phyloP scores from a whole-genome alignment of 23 red algal species.

The Gracilaria vermiculophylla region DNA sequence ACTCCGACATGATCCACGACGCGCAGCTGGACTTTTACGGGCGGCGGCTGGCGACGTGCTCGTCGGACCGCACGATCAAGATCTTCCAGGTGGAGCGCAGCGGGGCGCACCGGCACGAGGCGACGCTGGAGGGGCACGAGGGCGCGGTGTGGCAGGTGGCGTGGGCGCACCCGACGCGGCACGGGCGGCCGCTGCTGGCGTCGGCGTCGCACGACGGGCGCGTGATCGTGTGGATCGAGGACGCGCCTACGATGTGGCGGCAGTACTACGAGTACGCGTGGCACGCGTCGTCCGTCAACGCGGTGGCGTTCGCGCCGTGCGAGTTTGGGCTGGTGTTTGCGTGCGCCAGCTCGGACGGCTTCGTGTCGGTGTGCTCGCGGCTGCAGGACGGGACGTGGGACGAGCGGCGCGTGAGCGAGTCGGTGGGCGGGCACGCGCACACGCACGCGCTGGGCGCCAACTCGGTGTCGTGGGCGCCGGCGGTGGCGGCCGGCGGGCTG shows the following conservation, averaged over 20 bases:
- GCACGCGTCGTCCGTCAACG: slow-evolving; percentile 92
- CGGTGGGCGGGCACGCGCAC: slow-evolving; percentile 63
- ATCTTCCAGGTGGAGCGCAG: slow-evolving; percentile 78
- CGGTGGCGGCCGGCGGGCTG: slow-evolving; percentile 59
- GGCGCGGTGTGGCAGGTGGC: slow-evolving; percentile 97
- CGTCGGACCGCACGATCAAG: slow-evolving; percentile 85
- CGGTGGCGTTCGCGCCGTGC: slow-evolving; percentile 87
- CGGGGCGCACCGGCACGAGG: slow-evolving; percentile 50
- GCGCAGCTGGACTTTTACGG: slow-evolving; percentile 98
- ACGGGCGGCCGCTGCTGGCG: slow-evolving; percentile 76
- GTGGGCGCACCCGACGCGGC: slow-evolving; percentile 93
- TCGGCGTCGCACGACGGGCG: slow-evolving; percentile 86
- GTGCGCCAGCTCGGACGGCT: slow-evolving; percentile 93
- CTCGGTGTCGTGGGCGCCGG: slow-evolving; percentile 90
- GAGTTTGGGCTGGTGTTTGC: slow-evolving; percentile 95
- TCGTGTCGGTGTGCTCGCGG: slow-evolving; percentile 86
- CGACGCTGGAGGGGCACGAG: slow-evolving; percentile 80
- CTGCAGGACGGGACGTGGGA: slow-evolving; percentile 89
- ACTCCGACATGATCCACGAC: slow-evolving; percentile 93
- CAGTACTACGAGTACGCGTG: slow-evolving; percentile 83
- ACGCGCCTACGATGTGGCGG: slow-evolving; percentile 63
- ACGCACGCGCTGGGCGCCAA: slow-evolving; percentile 90
- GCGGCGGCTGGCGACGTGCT: slow-evolving; percentile 87
- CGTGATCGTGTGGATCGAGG: slow-evolving; percentile 91
- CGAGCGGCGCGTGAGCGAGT: slow-evolving; percentile 76